A percentile compares a stretch with the other conserved stretches of the same genome.
These are phyloP conservation scores for Fusarium piperis DNA, from an alignment of 2,329 filamentous ascomycete genomes.

Conservation along the genomic window DNA sequence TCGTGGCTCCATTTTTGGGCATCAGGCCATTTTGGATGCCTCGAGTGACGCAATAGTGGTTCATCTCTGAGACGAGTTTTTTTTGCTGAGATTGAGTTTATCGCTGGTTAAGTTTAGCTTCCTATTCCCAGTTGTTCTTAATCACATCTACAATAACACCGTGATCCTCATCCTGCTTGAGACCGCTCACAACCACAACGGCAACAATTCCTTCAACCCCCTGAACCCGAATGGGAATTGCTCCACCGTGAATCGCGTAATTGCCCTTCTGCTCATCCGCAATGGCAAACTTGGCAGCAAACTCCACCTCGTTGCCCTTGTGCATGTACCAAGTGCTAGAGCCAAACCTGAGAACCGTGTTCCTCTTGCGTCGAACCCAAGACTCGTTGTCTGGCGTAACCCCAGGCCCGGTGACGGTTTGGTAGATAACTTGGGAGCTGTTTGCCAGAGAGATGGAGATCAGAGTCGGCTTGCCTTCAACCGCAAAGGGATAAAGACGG, in stretches of 20 bases:
- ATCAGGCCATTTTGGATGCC: background rate
- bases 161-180: constrained; percentile 83
- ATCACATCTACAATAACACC: constrained; percentile 77
- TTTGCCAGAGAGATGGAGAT: constrained; percentile 73
- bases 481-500: constrained; percentile 64
- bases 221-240: constrained; percentile 74
- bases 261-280: constrained; percentile 63
- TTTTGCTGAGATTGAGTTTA: background rate
- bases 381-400: constrained; percentile 76
- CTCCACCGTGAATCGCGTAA: constrained; percentile 84
- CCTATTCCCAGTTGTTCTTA: constrained; percentile 57
- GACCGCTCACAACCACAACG: constrained; percentile 78
- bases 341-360: constrained; percentile 77
- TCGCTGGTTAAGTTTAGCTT: background rate
- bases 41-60: constrained; percentile 1
- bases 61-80: background rate
- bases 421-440: constrained; percentile 72
- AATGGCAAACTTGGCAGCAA: constrained; percentile 73
- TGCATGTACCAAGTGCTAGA: constrained; percentile 76
- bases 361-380: constrained; percentile 77
- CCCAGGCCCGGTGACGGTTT: constrained; percentile 72
- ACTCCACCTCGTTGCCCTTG: constrained; percentile 69
- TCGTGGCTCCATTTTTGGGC: background rate
- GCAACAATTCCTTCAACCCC: constrained; percentile 81
- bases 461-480: constrained; percentile 56